These are phyloP conservation scores for Pythium pyrilobum DNA, from an alignment of 352 stramenopile species.

Conservation along the genomic window DNA sequence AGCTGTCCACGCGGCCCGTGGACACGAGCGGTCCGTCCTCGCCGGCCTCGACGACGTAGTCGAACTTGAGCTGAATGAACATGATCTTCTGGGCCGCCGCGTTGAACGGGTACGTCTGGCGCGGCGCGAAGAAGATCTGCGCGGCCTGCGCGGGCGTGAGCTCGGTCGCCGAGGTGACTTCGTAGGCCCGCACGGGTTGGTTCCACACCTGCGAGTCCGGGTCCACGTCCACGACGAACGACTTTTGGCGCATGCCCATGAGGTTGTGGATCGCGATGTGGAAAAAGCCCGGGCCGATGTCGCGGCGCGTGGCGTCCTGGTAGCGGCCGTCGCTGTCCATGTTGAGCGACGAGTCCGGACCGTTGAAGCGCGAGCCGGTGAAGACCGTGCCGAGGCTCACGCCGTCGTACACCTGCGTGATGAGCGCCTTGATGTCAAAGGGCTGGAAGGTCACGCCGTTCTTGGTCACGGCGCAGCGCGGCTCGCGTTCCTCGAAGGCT, in stretches of 20 bases:
- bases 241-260: constrained; percentile 4
- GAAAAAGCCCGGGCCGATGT: constrained; percentile 2
- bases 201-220: constrained; percentile 13
- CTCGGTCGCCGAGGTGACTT: not conserved
- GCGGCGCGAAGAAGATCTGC: not conserved
- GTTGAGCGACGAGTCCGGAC: constrained; percentile 3
- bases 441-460: constrained; percentile 3
- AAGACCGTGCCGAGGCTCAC: constrained; percentile 5
- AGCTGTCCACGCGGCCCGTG: constrained; percentile 36
- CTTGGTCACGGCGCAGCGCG: constrained; percentile 6
- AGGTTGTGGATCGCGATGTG: not conserved
- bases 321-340: constrained; percentile 2
- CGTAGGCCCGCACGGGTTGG: not conserved
- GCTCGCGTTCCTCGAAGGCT: constrained; percentile 4
- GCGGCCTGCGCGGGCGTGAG: not conserved
- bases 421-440: constrained; percentile 25
- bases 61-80: constrained; percentile 51
- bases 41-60: constrained; percentile 50
- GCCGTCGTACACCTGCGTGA: constrained; percentile 15
- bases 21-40: constrained; percentile 47
- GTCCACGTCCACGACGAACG: constrained; percentile 11
- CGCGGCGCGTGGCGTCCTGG: not conserved
- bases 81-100: constrained; percentile 41
- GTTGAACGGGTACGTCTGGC: constrained; percentile 53
- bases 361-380: constrained; percentile 4